Evolutionary conservation across 2,329 filamentous ascomycete genomes (phyloP), one percentile per base, ranked within the genome.

Genomic region (Knoxdaviesia proteae): DNA sequence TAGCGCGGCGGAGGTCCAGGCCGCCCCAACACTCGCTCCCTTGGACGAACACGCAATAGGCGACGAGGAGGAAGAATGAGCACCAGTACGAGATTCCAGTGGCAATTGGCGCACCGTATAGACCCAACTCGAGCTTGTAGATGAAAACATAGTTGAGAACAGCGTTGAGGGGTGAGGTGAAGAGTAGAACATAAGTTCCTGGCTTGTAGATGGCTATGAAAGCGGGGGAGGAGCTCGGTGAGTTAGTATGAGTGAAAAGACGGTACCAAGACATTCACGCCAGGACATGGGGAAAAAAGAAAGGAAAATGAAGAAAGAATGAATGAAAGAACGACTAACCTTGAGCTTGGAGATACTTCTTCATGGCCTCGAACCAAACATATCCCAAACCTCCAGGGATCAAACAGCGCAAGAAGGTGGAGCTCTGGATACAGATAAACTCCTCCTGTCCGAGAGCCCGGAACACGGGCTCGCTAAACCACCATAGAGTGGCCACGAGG

Each of bases 281-380:
- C 20, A 20, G 20, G 20, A 20, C 20, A 20, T 20, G 20, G n/a
- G n/a, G n/a, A n/a, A n/a, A 20, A 20, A 20, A 20, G 3, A 20
- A 20, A 20, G 3, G 2, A 20, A 3, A 20, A 20, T 3, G 20
- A 20, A 20, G 20, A 20, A 20, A 20, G 20, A 20, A 20, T 2
- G 20, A 20, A 20, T 20, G 36, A 36, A 36, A 30, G 9, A 9
- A 20, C 6, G 30, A 73, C 55, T 72, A 72, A 69, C 82, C 82
- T 59, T 94, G 86, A 0, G 86, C 86, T 58, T 94, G 86, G 1
- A 92, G 67, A 50, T 78, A 94, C 51, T 88, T 83, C 61, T 94
- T 94, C 54, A 86, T 74, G 5, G 74, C 68, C 58, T 92, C 84
- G 46, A 93, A 93, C 61, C 82, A 92, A 36, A 93, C 74, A 51